phyloP scores from a whole-genome alignment of 805 yeast species.

The Candida patagonica region DNA sequence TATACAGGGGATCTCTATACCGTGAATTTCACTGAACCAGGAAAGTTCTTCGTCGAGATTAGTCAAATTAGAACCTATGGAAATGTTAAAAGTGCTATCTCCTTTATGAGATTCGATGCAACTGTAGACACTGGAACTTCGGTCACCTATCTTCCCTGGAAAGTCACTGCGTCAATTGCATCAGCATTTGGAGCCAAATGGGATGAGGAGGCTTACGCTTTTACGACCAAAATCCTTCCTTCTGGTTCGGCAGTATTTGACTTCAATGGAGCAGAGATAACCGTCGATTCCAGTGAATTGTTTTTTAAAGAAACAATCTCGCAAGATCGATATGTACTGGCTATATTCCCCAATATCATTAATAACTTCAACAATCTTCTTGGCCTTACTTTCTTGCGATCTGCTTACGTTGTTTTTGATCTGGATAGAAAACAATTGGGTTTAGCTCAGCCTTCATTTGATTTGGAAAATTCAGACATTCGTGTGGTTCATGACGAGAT shows the following conservation, averaged over 20 bases:
- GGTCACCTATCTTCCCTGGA: constrained; percentile 10
- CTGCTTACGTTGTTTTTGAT: constrained; percentile 62
- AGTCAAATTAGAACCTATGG: too few species aligned
- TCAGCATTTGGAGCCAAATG: constrained; percentile 8
- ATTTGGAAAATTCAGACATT: constrained; percentile 20
- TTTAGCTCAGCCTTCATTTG: constrained; percentile 38
- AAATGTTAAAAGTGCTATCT: constrained; percentile 11
- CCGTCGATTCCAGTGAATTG: not conserved
- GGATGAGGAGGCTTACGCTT: constrained; percentile 5
- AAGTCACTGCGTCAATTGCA: constrained; percentile 1
- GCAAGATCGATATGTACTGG: constrained; percentile 5
- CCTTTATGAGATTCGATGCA: constrained; percentile 8
- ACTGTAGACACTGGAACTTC: constrained; percentile 15
- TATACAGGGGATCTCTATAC: constrained; percentile 15
- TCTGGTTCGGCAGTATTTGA: not conserved
- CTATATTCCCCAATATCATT: constrained; percentile 5
- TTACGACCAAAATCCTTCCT: not conserved
- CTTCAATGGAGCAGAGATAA: not conserved
- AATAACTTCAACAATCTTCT: constrained; percentile 28
- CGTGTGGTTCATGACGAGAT: constrained; percentile 13
- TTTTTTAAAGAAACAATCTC: too few species aligned
- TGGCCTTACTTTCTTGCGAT: constrained; percentile 57
- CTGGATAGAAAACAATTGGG: constrained; percentile 48
- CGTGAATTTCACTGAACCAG: constrained; percentile 24
- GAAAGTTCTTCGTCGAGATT: constrained; percentile 9